Evolutionary conservation across 1,284 basidiomycete genomes (phyloP).

Genomic region (Ceratobasidium papillatum): DNA sequence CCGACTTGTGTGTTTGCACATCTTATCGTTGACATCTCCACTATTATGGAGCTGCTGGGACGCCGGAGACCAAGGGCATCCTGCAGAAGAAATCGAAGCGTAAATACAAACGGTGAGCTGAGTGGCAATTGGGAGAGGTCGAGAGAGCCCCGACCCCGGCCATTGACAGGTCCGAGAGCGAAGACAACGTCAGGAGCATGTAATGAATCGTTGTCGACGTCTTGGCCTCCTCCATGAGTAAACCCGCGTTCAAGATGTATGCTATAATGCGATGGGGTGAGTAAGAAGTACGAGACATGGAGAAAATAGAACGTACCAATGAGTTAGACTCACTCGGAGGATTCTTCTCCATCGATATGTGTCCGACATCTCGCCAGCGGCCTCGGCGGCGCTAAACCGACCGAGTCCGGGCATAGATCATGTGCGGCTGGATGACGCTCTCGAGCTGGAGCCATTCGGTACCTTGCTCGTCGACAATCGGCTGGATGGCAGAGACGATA

Average conservation of each 20-base stretch:
- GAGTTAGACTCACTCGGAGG: conserved; percentile 21
- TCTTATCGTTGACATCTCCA: conserved; percentile 21
- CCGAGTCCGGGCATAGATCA: conserved; percentile 38
- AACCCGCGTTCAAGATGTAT: conserved; percentile 13
- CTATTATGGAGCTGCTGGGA: conserved; percentile 22
- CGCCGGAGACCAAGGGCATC: conserved; percentile 28
- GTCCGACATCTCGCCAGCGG: conserved; percentile 22
- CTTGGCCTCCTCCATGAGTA: conserved; percentile 6
- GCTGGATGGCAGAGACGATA: background rate
- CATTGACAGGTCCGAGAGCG: conserved; percentile 35
- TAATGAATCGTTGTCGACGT: conserved; percentile 25
- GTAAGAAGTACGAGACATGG: background rate
- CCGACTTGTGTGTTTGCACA: conserved; percentile 36
- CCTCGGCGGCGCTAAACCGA: conserved; percentile 21
- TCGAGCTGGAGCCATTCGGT: conserved; percentile 29
- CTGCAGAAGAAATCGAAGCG: conserved; percentile 30
- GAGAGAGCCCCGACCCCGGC: conserved; percentile 23
- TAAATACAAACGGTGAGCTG: conserved; percentile 20
- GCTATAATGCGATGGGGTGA: conserved; percentile 4
- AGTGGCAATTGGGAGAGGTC: conserved; percentile 11
- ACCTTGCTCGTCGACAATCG: conserved; percentile 30
- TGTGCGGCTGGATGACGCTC: conserved; percentile 33
- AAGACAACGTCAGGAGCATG: conserved; percentile 31
- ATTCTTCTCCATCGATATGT: conserved; percentile 31
- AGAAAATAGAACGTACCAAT: conserved; percentile 12